Conservation (phyloP, 805 yeast species). For the Yamadazyma paraphyllophila region DNA sequence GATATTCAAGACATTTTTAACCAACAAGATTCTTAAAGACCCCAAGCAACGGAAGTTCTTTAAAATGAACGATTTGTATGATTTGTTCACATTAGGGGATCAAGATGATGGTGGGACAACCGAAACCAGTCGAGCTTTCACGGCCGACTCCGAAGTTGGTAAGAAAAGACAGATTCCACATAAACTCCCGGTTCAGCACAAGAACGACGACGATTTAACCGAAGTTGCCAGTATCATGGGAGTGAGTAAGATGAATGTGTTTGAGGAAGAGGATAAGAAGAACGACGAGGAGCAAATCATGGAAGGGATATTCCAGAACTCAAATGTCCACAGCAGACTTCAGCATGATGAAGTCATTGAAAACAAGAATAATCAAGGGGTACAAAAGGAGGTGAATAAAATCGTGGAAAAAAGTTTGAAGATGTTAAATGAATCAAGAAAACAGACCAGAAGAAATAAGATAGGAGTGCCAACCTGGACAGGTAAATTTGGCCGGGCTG, state of each 20-base stretch:
- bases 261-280: constrained; percentile 42
- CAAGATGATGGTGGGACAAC: constrained; percentile 52
- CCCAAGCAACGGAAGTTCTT: constrained; percentile 93
- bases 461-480: constrained; percentile 96
- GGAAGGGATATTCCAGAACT: constrained; percentile 62
- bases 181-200: constrained; percentile 9
- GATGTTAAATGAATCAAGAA: constrained; percentile 61
- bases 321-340: constrained; percentile 70
- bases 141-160: neutral
- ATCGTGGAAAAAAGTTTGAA: constrained; percentile 53
- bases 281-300: constrained; percentile 64
- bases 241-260: constrained; percentile 68
- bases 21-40: constrained; percentile 91
- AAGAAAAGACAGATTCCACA: constrained; percentile 39
- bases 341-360: constrained; percentile 78
- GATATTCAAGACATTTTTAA: constrained; percentile 89
- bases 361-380: constrained; percentile 47
- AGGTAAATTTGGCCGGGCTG: constrained; percentile 86
- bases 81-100: constrained; percentile 81
- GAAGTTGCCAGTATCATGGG: constrained; percentile 65
- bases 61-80: constrained; percentile 88
- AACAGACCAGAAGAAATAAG: constrained; percentile 39
- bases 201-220: constrained; percentile 63
- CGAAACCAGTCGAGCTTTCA: constrained; percentile 26
- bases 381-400: constrained; percentile 62